A percentile compares a stretch with the other conserved stretches of the same genome.
Conservation (phyloP, 306 rosid genomes). For the Cucumis cinereus region DNA sequence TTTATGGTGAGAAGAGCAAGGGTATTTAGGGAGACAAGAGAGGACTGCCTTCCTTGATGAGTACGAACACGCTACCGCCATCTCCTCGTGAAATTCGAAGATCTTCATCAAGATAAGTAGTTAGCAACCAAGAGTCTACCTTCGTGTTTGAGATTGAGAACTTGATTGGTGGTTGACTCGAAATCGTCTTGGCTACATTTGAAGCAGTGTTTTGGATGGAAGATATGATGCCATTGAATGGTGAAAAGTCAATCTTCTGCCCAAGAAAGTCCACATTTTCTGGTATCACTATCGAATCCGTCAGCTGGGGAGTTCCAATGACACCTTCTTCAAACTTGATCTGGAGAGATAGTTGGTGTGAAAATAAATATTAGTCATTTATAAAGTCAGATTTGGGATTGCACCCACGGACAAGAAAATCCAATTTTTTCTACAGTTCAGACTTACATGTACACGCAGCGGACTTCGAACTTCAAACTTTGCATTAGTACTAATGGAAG, state of each 20-base stretch:
- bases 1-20: not conserved
- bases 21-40: slow-evolving; percentile 15
- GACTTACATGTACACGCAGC: slow-evolving; percentile 62
- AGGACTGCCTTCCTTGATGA: slow-evolving; percentile 73
- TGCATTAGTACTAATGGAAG: slow-evolving; percentile 77
- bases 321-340: slow-evolving; percentile 77
- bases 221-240: slow-evolving; percentile 56
- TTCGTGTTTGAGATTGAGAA: slow-evolving; percentile 39
- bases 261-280: slow-evolving; percentile 81
- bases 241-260: slow-evolving; percentile 62
- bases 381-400: not conserved
- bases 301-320: slow-evolving; percentile 84
- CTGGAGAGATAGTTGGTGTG: slow-evolving; percentile 18
- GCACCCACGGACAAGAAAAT: not conserved
- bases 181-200: slow-evolving; percentile 56
- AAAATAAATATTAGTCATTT: not conserved
- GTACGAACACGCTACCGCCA: slow-evolving; percentile 68
- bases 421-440: not conserved
- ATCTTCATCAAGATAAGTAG: slow-evolving; percentile 79
- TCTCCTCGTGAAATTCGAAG: slow-evolving; percentile 70
- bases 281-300: slow-evolving; percentile 77
- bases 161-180: slow-evolving; percentile 68
- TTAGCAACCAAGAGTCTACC: slow-evolving; percentile 75
- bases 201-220: slow-evolving; percentile 75
- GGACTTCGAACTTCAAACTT: slow-evolving; percentile 84